A percentile compares a stretch with the other conserved stretches of the same genome.
phyloP scores from a whole-genome alignment of 495 filamentous ascomycete genomes.

The Aspergillus baeticus region DNA sequence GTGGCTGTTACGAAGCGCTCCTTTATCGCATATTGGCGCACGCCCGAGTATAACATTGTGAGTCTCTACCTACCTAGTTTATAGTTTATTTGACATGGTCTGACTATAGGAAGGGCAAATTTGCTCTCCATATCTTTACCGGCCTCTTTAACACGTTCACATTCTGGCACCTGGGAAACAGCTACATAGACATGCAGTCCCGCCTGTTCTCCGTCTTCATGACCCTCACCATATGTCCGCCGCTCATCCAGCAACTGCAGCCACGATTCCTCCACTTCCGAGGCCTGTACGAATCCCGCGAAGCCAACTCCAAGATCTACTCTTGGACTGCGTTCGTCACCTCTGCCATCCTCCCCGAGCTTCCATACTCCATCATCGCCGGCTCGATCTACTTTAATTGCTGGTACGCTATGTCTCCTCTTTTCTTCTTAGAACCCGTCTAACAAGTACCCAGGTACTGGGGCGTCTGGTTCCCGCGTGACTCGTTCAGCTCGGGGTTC shows the following conservation, averaged over 20 bases:
- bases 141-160: constrained; percentile 67
- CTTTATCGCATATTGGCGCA: constrained; percentile 60
- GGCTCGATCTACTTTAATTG: constrained; percentile 56
- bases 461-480: constrained; percentile 53
- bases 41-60: constrained; percentile 56
- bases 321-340: constrained; percentile 51
- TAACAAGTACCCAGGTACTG: constrained; percentile 36
- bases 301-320: constrained; percentile 52
- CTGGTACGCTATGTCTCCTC: constrained; percentile 41
- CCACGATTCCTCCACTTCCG: constrained; percentile 48
- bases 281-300: constrained; percentile 46
- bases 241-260: constrained; percentile 61
- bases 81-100: neutral
- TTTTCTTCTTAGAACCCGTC: neutral
- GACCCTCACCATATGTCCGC: constrained; percentile 62
- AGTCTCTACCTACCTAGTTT: neutral
- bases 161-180: constrained; percentile 59
- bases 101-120: constrained; percentile 44
- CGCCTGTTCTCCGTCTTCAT: constrained; percentile 72
- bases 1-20: constrained; percentile 47
- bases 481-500: constrained; percentile 54
- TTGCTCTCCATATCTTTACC: constrained; percentile 62
- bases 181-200: constrained; percentile 61
- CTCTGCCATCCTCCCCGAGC: constrained; percentile 47
- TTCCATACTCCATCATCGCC: constrained; percentile 52